Conservation (phyloP, 1,284 basidiomycete species). For the Schizophyllum amplum region DNA sequence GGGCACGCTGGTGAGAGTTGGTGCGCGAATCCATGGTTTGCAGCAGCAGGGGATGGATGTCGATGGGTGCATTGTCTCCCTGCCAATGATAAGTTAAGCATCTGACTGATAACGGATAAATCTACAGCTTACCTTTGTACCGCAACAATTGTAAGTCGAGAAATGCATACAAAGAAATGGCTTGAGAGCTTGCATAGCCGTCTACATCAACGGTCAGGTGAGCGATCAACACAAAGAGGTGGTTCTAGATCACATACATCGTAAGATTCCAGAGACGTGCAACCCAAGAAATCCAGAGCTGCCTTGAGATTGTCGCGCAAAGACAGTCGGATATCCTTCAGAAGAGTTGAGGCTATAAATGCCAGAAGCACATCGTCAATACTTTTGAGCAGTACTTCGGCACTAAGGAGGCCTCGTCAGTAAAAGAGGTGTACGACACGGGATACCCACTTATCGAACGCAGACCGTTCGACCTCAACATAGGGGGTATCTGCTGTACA, state of each 20-base stretch:
- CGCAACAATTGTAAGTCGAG: background rate
- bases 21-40: background rate
- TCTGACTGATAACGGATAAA: background rate
- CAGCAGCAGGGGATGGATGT: background rate
- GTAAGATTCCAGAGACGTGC: background rate
- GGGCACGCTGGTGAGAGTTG: background rate
- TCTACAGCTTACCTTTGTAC: background rate
- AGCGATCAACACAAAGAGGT: no score
- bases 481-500: background rate
- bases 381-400: background rate
- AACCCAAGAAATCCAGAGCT: background rate
- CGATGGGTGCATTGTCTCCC: background rate
- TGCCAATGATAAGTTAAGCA: background rate
- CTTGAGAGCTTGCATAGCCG: no score
- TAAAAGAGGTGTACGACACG: background rate
- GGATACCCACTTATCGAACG: background rate
- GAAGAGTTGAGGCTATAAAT: background rate
- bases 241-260: no score
- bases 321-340: background rate
- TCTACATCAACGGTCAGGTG: background rate
- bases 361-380: background rate
- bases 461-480: background rate
- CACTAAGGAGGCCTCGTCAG: background rate
- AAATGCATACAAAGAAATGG: background rate
- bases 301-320: background rate